Evolutionary conservation across 352 stramenopile species (phyloP).

Genomic region (Poterioochromonas sp.): DNA sequence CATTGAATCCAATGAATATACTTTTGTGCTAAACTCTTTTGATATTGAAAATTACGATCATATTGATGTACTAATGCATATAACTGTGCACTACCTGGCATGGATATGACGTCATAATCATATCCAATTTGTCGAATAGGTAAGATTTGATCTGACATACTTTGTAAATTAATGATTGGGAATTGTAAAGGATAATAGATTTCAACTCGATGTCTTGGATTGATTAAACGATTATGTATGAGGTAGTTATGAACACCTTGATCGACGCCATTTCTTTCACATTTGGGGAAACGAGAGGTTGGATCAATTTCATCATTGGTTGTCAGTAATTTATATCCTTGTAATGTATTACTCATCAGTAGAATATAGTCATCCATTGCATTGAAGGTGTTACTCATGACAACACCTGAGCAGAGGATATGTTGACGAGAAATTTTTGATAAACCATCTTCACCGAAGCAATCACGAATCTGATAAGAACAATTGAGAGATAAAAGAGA

Average conservation of each 20-base stretch:
- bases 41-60: constrained; percentile 36
- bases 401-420: constrained; percentile 41
- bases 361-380: constrained; percentile 26
- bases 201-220: no score
- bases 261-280: constrained; percentile 43
- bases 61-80: constrained; percentile 42
- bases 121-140: not conserved
- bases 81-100: not conserved
- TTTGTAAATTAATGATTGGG: constrained; percentile 39
- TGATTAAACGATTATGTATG: constrained; percentile 34
- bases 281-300: constrained; percentile 35
- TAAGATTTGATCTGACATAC: not conserved
- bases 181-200: not conserved
- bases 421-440: constrained; percentile 15
- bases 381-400: not conserved
- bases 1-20: constrained; percentile 33
- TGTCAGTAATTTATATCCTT: not conserved
- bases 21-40: constrained; percentile 31
- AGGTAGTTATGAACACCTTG: constrained; percentile 45
- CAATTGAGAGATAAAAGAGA: no score
- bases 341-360: constrained; percentile 34
- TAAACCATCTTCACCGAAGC: constrained; percentile 33
- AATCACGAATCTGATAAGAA: no score
- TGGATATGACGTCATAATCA: not conserved
- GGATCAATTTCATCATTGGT: no score